Evolutionary conservation across 768 basidiomycete species (phyloP).

Genomic region (Lactifluus piperatus): DNA sequence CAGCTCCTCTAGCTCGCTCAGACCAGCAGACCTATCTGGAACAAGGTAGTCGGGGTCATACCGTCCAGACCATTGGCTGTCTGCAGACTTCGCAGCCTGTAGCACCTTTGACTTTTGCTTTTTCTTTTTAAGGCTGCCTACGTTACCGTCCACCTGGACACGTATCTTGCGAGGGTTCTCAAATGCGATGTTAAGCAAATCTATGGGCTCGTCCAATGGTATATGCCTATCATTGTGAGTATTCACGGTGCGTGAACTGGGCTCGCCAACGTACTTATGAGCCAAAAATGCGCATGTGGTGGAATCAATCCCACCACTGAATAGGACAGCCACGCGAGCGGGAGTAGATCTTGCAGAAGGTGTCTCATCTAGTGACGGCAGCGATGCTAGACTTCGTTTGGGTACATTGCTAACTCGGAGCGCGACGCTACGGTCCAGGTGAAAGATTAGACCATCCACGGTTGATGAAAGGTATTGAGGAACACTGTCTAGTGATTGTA

Average conservation of each 20-base stretch:
- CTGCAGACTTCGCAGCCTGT: neutral
- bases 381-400: slow-evolving; percentile 28
- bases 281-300: slow-evolving; percentile 76
- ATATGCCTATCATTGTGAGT: slow-evolving; percentile 44
- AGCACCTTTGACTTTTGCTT: slow-evolving; percentile 27
- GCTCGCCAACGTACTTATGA: slow-evolving; percentile 44
- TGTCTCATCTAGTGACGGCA: neutral
- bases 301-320: slow-evolving; percentile 95
- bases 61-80: neutral
- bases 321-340: slow-evolving; percentile 68
- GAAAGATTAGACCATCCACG: slow-evolving; percentile 43
- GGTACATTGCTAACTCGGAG: slow-evolving; percentile 67
- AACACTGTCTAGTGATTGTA: slow-evolving; percentile 33
- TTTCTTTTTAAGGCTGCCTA: slow-evolving; percentile 36
- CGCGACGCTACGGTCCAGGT: slow-evolving; percentile 59
- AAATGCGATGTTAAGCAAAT: slow-evolving; percentile 89
- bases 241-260: neutral
- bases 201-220: slow-evolving; percentile 72
- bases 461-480: slow-evolving; percentile 36
- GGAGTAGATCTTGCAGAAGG: slow-evolving; percentile 17
- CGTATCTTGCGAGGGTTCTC: slow-evolving; percentile 84
- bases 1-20: slow-evolving; percentile 72
- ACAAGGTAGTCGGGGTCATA: slow-evolving; percentile 50
- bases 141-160: slow-evolving; percentile 38
- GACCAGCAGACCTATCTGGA: slow-evolving; percentile 81